Percentiles rank a stretch among this genome's conserved stretches.
Evolutionary conservation across 2,329 filamentous ascomycete genomes (phyloP).

Genomic region (Allantophomopsis lycopodina): DNA sequence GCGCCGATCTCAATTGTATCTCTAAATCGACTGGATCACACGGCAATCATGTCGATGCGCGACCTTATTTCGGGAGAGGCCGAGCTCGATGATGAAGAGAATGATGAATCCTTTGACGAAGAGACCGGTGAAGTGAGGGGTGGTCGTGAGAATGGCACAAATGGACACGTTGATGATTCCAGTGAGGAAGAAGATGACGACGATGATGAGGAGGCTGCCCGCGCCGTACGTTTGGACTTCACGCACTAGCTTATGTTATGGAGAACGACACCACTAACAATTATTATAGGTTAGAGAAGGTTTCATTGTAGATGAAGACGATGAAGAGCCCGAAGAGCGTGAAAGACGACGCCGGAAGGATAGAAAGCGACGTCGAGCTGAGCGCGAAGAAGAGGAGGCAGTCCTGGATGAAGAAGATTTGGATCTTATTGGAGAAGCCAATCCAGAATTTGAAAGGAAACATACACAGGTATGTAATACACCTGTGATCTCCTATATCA

Average conservation of each 20-base stretch:
- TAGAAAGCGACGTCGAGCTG: conserved; percentile 63
- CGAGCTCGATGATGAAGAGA: conserved; percentile 72
- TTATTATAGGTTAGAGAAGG: conserved; percentile 65
- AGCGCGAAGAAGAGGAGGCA: conserved; percentile 74
- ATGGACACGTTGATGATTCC: conserved; percentile 56
- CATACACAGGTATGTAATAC: conserved; percentile 46
- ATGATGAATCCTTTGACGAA: conserved; percentile 72
- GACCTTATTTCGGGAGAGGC: conserved; percentile 77
- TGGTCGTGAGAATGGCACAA: conserved; percentile 25
- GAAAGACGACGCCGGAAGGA: conserved; percentile 44
- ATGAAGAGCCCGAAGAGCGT: conserved; percentile 52
- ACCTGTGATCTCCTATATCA: neutral
- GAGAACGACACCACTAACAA: conserved; percentile 6
- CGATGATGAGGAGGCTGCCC: conserved; percentile 75
- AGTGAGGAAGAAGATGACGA: conserved; percentile 90
- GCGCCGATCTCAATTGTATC: too few relatives aligned
- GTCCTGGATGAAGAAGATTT: conserved; percentile 88
- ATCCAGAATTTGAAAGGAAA: conserved; percentile 54
- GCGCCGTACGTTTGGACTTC: conserved; percentile 39
- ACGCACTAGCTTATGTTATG: neutral
- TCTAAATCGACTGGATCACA: too few relatives aligned
- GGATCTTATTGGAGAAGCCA: conserved; percentile 80
- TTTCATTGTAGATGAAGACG: conserved; percentile 88
- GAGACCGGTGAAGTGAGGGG: conserved; percentile 47
- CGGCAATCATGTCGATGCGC: conserved; percentile 48